Conservation (phyloP, 106 monocot genomes). For the Dioscorea dumetorum region DNA sequence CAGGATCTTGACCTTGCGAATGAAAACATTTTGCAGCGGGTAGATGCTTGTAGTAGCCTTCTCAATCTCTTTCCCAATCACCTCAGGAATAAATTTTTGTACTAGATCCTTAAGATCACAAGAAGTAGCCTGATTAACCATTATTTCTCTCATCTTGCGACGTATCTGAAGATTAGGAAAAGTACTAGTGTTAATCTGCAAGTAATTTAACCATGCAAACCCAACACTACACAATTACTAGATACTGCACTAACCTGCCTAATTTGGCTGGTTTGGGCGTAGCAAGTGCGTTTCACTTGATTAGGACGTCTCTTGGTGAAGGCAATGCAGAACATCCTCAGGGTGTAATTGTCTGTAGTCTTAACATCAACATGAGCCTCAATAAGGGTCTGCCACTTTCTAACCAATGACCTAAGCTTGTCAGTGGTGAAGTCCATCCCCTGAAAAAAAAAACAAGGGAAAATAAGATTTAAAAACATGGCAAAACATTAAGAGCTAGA, state of each 20-base stretch:
- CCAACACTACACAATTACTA: background rate
- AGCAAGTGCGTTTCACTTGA: slow-evolving; percentile 93
- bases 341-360: slow-evolving; percentile 75
- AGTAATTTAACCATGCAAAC: background rate
- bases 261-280: slow-evolving; percentile 82
- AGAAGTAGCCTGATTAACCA: slow-evolving; percentile 63
- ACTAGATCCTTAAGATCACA: slow-evolving; percentile 78
- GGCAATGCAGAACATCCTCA: slow-evolving; percentile 87
- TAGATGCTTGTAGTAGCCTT: slow-evolving; percentile 81
- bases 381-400: slow-evolving; percentile 88
- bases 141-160: slow-evolving; percentile 86
- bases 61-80: slow-evolving; percentile 83
- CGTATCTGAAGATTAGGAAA: slow-evolving; percentile 46
- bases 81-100: slow-evolving; percentile 72
- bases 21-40: slow-evolving; percentile 77
- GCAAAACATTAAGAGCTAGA: background rate
- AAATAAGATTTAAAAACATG: background rate
- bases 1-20: slow-evolving; percentile 82
- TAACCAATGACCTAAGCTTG: slow-evolving; percentile 76
- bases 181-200: background rate
- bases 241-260: slow-evolving; percentile 41
- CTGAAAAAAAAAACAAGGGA: slow-evolving; percentile 14
- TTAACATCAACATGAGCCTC: slow-evolving; percentile 96
- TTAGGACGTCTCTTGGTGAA: slow-evolving; percentile 88
- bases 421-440: slow-evolving; percentile 91